Evolutionary conservation across 2,329 filamentous ascomycete species (phyloP), one percentile per base, ranked within the genome.

Genomic region (Diaporthe ampelina): DNA sequence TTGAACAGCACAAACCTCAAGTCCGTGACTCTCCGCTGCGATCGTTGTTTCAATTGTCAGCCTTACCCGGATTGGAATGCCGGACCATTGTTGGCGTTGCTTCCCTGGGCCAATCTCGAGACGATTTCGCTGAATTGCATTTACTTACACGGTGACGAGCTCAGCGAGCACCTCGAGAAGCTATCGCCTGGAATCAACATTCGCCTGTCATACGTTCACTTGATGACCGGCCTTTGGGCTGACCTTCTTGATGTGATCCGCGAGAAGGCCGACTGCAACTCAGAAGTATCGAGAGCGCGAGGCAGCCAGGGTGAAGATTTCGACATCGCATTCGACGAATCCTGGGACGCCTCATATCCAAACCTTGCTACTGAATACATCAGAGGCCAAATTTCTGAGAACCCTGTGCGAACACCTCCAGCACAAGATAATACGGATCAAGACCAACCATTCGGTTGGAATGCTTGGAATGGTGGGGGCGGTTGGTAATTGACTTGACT

Each of bases 131-230:
- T n/a, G n/a, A n/a, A n/a, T n/a, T n/a, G n/a, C n/a, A n/a, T n/a
- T n/a, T n/a, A n/a, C n/a, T n/a, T n/a, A 1, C 2, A 50, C 1
- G 48, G 3, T 3, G 26, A 17, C 3, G 40, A 50, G 6, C 19
- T 65, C 5, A 35, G 9, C 0, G 21, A 11, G 4, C 10, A 21
- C 17, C 43, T 65, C 11, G 17, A 48, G 19, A 32, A 48, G 24
- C 26, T 65, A 0, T 0, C 0, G 6, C 40, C 59, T 15, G 19
- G 43, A 2, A 17, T 26, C 3, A 8, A 17, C 10, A 29, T 65
- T 8, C 0, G 1, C 1, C 9, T 65, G 24, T 1, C 0, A 0
- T 0, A 4, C 7, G 43, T 65, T 1, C 6, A 24, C 5, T 24
- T 65, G 4, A 5, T 1, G 26, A 50, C 2, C 24, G 59, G 59